Conservation (phyloP, 371 early-diverging fungal species). For the Circinella minor region DNA sequence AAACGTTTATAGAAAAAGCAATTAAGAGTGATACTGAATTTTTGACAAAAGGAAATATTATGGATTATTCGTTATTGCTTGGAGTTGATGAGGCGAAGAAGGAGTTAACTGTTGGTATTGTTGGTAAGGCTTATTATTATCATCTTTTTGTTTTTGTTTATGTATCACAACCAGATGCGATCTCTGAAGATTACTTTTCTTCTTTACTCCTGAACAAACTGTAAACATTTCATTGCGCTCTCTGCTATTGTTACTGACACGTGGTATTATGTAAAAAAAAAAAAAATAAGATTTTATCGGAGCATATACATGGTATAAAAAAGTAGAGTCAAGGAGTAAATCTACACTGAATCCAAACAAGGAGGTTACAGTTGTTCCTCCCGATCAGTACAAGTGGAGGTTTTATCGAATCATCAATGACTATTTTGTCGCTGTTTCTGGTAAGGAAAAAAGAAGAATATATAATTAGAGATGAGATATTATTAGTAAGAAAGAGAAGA, state of each 20-base stretch:
- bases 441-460: constrained; percentile 28
- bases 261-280: not conserved
- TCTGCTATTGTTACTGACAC: not conserved
- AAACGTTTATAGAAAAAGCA: constrained; percentile 74
- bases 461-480: no score
- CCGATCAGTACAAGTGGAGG: constrained; percentile 85
- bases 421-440: constrained; percentile 82
- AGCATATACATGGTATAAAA: constrained; percentile 95
- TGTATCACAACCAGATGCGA: not conserved
- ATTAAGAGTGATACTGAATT: constrained; percentile 88
- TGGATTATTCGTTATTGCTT: constrained; percentile 93
- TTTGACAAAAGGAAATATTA: constrained; percentile 82
- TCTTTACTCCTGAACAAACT: not conserved
- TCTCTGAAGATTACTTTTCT: not conserved
- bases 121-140: constrained; percentile 62
- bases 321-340: constrained; percentile 90
- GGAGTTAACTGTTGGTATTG: constrained; percentile 90
- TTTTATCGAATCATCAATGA: constrained; percentile 86
- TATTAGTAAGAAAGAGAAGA: not conserved
- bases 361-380: constrained; percentile 91
- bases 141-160: constrained; percentile 37
- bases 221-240: not conserved
- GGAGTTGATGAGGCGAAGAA: constrained; percentile 81
- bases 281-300: constrained; percentile 84
- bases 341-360: constrained; percentile 75